Conservation (phyloP, 768 basidiomycete genomes). For the Suillus variegatus region DNA sequence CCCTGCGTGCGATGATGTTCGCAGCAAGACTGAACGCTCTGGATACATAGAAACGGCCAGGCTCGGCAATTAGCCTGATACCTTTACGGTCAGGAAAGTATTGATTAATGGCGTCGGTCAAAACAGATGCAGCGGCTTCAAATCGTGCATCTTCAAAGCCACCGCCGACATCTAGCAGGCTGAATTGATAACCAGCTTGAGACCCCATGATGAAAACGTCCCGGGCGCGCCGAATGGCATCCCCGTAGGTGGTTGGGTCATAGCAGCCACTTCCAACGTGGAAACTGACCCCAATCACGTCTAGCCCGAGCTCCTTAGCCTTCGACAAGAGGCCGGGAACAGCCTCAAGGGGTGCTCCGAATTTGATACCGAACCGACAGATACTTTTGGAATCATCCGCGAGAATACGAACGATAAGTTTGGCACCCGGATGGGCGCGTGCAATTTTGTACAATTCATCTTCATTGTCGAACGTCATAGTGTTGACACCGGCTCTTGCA, state of each 20-base stretch:
- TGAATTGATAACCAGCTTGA: constrained; percentile 79
- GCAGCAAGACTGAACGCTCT: constrained; percentile 90
- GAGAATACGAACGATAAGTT: constrained; percentile 90
- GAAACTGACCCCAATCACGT: constrained; percentile 95
- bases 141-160: constrained; percentile 93
- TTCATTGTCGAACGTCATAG: constrained; percentile 98
- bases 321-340: constrained; percentile 80
- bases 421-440: constrained; percentile 74
- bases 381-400: constrained; percentile 97
- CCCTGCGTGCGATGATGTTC: constrained; percentile 90
- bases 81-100: constrained; percentile 76
- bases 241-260: constrained; percentile 86
- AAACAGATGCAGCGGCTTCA: constrained; percentile 71
- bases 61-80: constrained; percentile 90
- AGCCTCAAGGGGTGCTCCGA: constrained; percentile 83
- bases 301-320: constrained; percentile 75
- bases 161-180: constrained; percentile 90
- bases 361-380: constrained; percentile 93
- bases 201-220: constrained; percentile 86
- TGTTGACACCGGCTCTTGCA: constrained; percentile 74
- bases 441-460: constrained; percentile 96
- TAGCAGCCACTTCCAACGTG: constrained; percentile 98
- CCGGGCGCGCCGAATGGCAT: constrained; percentile 84
- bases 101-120: constrained; percentile 67
- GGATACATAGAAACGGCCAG: constrained; percentile 92